phyloP scores from a whole-genome alignment of 495 filamentous ascomycete genomes.

The Rhizodiscina lignyota region DNA sequence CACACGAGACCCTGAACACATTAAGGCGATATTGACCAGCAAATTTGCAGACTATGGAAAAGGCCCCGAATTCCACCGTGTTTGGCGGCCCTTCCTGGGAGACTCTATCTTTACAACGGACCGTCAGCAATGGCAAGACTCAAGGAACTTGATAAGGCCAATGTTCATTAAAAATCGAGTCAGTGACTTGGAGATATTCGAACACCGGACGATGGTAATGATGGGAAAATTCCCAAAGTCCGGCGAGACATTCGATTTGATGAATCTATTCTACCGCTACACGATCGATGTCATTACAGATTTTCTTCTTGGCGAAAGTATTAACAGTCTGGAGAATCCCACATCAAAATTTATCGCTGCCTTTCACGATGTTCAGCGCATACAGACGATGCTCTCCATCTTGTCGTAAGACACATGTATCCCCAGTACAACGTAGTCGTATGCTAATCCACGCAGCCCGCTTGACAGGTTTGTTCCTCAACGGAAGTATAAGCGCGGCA shows the following conservation, averaged over 20 bases:
- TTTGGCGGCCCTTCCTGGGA: constrained; percentile 18
- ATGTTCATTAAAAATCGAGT: constrained; percentile 40
- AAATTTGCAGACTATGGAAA: constrained; percentile 40
- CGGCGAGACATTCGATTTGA: constrained; percentile 29
- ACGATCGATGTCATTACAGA: constrained; percentile 44
- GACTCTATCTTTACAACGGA: constrained; percentile 38
- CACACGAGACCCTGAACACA: constrained; percentile 36
- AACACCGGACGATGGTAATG: constrained; percentile 27
- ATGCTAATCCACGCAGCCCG: no score
- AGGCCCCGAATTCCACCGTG: constrained; percentile 29
- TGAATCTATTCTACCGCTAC: constrained; percentile 32
- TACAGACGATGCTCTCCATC: constrained; percentile 19
- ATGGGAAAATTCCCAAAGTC: constrained; percentile 24
- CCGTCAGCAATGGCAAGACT: constrained; percentile 33
- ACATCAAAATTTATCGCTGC: constrained; percentile 31
- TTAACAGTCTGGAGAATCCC: constrained; percentile 33
- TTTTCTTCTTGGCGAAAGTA: constrained; percentile 36
- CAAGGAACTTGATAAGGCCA: constrained; percentile 33
- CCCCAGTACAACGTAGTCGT: no score
- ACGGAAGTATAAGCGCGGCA: constrained; percentile 10
- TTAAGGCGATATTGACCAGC: constrained; percentile 37
- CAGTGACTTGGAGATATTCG: constrained; percentile 33
- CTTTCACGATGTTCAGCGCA: constrained; percentile 35
- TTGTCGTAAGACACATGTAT: no score
- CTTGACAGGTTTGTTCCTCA: constrained; percentile 26